Conservation (phyloP, 2,329 filamentous ascomycete genomes). For the Stemphylium beticola region DNA sequence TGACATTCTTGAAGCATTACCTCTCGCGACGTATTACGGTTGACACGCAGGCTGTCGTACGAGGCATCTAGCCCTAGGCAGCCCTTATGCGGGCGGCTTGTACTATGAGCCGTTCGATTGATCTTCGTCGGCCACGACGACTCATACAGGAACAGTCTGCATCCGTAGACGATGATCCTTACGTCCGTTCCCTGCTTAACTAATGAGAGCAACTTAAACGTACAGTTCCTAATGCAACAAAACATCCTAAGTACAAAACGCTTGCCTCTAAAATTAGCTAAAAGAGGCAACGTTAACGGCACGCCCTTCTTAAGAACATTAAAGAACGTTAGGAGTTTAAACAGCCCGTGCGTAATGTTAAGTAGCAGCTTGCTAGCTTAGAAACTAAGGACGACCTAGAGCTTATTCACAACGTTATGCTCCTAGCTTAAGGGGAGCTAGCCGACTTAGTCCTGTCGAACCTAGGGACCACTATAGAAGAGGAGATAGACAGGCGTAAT, state of each 20-base stretch:
- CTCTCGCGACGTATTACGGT: conserved; percentile 19
- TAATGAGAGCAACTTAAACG: conserved; percentile 19
- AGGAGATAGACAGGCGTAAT: conserved; percentile 10
- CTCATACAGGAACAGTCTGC: conserved; percentile 21
- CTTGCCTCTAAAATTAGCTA: conserved; percentile 18
- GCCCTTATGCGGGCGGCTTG: conserved; percentile 22
- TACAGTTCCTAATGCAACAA: conserved; percentile 17
- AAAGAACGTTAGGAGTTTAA: conserved; percentile 13
- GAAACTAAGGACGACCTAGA: conserved; percentile 11
- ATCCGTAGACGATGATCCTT: conserved; percentile 22
- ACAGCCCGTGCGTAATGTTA: conserved; percentile 19
- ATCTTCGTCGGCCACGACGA: conserved; percentile 14
- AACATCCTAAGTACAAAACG: conserved; percentile 21
- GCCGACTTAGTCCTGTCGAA: neutral
- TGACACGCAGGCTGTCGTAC: conserved; percentile 21
- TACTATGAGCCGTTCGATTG: conserved; percentile 27
- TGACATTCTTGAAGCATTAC: conserved; percentile 11
- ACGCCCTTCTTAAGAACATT: neutral
- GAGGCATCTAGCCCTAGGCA: conserved; percentile 15
- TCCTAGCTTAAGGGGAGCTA: conserved; percentile 12
- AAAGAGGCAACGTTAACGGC: conserved; percentile 13
- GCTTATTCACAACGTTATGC: conserved; percentile 5
- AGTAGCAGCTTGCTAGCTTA: conserved; percentile 24
- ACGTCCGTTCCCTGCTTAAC: conserved; percentile 14
- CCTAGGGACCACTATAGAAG: conserved; percentile 6